Evolutionary conservation across 305 asterid species (phyloP).

Genomic region (Solanum chacoense): DNA sequence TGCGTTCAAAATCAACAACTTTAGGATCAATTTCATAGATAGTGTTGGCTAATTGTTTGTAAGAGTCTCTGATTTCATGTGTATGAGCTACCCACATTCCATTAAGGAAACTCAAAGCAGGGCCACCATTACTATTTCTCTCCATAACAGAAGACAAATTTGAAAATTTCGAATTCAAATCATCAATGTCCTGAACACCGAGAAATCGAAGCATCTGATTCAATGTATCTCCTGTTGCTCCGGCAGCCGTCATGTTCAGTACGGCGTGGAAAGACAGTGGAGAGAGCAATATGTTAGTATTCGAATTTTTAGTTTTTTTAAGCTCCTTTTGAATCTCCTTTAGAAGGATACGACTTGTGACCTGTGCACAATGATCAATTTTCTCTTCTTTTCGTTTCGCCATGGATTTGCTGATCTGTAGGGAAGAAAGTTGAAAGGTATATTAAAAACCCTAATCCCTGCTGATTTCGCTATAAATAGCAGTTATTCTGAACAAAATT

Average conservation of each 20-base stretch:
- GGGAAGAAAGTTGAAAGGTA: background rate
- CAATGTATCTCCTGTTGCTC: background rate
- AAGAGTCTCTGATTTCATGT: background rate
- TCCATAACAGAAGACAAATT: background rate
- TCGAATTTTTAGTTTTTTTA: background rate
- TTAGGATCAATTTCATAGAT: background rate
- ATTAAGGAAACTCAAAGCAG: background rate
- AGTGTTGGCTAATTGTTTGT: background rate
- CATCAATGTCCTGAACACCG: background rate
- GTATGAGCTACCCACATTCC: background rate
- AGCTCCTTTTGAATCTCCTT: background rate
- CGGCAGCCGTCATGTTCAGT: background rate
- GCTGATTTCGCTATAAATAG: background rate
- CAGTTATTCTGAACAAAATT: background rate
- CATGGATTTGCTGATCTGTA: background rate
- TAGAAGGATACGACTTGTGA: background rate
- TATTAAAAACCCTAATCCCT: background rate
- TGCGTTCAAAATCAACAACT: background rate
- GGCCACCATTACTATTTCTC: background rate
- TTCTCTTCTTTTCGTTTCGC: background rate
- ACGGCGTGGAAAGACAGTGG: background rate
- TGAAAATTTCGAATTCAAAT: background rate
- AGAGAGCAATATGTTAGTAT: background rate
- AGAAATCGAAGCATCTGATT: background rate
- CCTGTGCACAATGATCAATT: background rate